Evolutionary conservation across 345 rosid genomes (phyloP).

Genomic region (Euphorbia lathyris): DNA sequence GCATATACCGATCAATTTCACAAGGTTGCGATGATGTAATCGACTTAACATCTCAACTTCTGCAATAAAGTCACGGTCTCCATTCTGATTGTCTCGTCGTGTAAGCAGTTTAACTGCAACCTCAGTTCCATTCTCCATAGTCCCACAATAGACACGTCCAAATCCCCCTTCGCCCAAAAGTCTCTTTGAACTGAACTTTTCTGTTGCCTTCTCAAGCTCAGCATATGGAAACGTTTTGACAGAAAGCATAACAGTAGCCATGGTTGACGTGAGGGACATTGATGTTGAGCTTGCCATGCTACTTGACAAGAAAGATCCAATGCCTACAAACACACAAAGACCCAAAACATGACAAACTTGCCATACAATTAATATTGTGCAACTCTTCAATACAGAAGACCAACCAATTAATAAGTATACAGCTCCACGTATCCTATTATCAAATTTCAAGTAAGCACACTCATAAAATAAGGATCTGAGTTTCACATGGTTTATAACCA

Average conservation of each 20-base stretch:
- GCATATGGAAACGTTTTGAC: constrained; percentile 65
- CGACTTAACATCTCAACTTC: constrained; percentile 99
- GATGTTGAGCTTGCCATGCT: constrained; percentile 72
- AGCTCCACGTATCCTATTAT: background rate
- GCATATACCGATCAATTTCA: constrained; percentile 92
- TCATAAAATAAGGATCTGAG: background rate
- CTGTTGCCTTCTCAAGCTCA: constrained; percentile 89
- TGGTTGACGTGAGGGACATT: constrained; percentile 63
- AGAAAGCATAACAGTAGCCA: constrained; percentile 81
- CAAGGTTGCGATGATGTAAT: constrained; percentile 99
- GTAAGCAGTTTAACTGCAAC: constrained; percentile 92
- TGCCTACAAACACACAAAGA: constrained; percentile 39
- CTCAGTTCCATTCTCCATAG: constrained; percentile 76
- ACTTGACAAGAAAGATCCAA: constrained; percentile 28
- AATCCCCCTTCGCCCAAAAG: constrained; percentile 98
- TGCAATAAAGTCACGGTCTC: constrained; percentile 90
- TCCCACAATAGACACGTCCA: constrained; percentile 88
- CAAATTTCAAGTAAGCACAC: background rate
- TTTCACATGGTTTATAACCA: background rate
- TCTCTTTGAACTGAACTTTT: constrained; percentile 75
- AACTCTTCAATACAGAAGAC: background rate
- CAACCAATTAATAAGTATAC: background rate
- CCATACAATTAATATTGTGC: background rate
- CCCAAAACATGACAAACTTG: background rate
- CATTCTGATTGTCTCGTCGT: constrained; percentile 75